A percentile compares a stretch with the other conserved stretches of the same genome.
Conservation (phyloP, 306 rosid species). For the Phaseolus lunatus region DNA sequence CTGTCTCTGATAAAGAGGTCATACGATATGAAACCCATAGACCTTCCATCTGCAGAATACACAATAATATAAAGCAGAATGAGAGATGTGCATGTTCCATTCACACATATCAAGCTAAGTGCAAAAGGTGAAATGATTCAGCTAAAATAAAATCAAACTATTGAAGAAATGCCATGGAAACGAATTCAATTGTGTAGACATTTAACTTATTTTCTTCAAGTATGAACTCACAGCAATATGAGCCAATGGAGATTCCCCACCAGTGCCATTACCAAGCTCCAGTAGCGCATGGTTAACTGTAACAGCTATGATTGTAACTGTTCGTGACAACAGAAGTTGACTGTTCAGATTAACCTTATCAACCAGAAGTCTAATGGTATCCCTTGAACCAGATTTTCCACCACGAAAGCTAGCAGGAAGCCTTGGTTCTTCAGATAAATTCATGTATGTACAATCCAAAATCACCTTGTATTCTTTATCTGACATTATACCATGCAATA, state of each 20-base stretch:
- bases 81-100: slow-evolving; percentile 22
- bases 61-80: slow-evolving; percentile 38
- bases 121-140: slow-evolving; percentile 1
- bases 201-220: background rate
- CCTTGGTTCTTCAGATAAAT: slow-evolving; percentile 78
- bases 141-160: slow-evolving; percentile 12
- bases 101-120: slow-evolving; percentile 35
- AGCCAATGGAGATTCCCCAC: slow-evolving; percentile 83
- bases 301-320: slow-evolving; percentile 82
- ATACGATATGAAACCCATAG: slow-evolving; percentile 94
- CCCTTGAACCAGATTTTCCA: slow-evolving; percentile 73
- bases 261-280: slow-evolving; percentile 82
- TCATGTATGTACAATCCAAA: slow-evolving; percentile 83
- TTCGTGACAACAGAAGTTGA: slow-evolving; percentile 77
- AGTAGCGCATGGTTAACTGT: slow-evolving; percentile 76
- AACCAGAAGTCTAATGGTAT: slow-evolving; percentile 76
- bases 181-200: slow-evolving; percentile 19
- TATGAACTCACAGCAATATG: slow-evolving; percentile 79
- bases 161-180: background rate
- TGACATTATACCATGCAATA: slow-evolving; percentile 82
- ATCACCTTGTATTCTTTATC: slow-evolving; percentile 94
- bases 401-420: slow-evolving; percentile 97
- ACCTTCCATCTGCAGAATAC: slow-evolving; percentile 82
- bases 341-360: slow-evolving; percentile 93
- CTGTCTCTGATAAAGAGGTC: slow-evolving; percentile 91